Conservation (phyloP, 2,329 filamentous ascomycete genomes). For the Aspergillus candidus region DNA sequence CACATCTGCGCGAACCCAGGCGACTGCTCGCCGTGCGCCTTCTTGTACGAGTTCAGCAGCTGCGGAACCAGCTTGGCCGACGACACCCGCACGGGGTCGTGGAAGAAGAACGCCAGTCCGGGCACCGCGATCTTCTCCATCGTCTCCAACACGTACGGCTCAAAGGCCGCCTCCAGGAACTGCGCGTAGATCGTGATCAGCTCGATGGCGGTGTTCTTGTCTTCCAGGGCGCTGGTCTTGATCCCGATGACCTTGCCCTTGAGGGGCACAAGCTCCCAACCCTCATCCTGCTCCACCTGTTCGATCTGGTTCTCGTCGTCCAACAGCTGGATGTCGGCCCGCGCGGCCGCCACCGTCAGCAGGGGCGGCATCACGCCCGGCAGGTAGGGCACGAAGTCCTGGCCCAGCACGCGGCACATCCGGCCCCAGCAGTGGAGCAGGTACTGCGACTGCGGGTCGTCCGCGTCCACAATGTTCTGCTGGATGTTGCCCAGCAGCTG, state of each 20-base stretch:
- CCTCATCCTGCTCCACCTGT: constrained; percentile 86
- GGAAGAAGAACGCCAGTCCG: constrained; percentile 96
- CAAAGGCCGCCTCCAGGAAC: constrained; percentile 86
- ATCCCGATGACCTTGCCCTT: constrained; percentile 99
- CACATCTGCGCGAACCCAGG: constrained; percentile 76
- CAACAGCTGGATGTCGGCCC: constrained; percentile 92
- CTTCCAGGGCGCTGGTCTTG: constrained; percentile 91
- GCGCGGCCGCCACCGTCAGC: constrained; percentile 82
- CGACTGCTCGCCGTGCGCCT: constrained; percentile 75
- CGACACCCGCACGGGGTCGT: constrained; percentile 91
- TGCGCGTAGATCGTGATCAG: constrained; percentile 95
- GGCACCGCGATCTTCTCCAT: constrained; percentile 96
- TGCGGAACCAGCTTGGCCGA: constrained; percentile 93
- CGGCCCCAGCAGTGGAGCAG: constrained; percentile 98
- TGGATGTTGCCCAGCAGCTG: constrained; percentile 85
- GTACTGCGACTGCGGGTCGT: constrained; percentile 95
- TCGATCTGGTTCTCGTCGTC: constrained; percentile 94
- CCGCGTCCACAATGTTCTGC: constrained; percentile 74
- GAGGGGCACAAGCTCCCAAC: constrained; percentile 93
- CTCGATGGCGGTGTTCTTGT: constrained; percentile 99
- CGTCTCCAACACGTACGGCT: constrained; percentile 83
- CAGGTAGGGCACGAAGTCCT: constrained; percentile 88
- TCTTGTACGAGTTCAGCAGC: constrained; percentile 89
- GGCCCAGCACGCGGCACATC: constrained; percentile 90
- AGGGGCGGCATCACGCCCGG: constrained; percentile 91